These are phyloP conservation scores for Kuraishia borneana DNA, from an alignment of 805 yeast genomes.

Conservation along the genomic window DNA sequence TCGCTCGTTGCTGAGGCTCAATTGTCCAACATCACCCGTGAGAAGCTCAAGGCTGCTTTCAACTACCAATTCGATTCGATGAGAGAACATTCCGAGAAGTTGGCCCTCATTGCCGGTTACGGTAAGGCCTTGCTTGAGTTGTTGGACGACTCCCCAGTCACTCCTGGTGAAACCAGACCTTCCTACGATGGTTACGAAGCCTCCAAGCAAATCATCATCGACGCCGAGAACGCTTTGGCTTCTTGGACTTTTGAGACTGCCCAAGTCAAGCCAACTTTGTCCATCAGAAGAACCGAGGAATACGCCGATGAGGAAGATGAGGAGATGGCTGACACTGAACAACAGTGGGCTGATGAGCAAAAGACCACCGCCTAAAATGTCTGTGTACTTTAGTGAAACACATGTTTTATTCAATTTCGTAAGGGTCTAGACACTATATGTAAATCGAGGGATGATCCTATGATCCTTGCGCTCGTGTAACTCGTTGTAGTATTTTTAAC, in stretches of 20 bases:
- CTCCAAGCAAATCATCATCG: conserved; percentile 93
- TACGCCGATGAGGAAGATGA: conserved; percentile 36
- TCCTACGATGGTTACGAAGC: conserved; percentile 98
- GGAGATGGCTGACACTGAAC: conserved; percentile 6
- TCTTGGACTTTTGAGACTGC: conserved; percentile 96
- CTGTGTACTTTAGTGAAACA: neutral
- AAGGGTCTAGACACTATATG: no score
- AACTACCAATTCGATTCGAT: conserved; percentile 93
- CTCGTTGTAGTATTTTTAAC: neutral
- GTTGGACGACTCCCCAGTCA: conserved; percentile 92
- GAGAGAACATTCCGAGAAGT: conserved; percentile 91
- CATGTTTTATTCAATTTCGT: neutral
- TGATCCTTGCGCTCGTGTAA: neutral
- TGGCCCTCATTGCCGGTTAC: conserved; percentile 96
- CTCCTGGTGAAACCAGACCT: conserved; percentile 98
- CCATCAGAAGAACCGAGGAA: conserved; percentile 71
- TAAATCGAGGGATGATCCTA: conserved; percentile 1
- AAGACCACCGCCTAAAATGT: neutral
- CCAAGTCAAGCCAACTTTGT: conserved; percentile 85
- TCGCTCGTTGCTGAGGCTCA: conserved; percentile 98
- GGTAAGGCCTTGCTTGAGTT: conserved; percentile 95
- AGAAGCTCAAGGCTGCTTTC: conserved; percentile 94
- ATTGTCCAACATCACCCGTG: conserved; percentile 95
- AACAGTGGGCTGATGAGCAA: conserved; percentile 3
- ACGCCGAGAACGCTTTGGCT: conserved; percentile 91